phyloP scores from a whole-genome alignment of 140 eudicot genomes.

The Cichorium intybus region DNA sequence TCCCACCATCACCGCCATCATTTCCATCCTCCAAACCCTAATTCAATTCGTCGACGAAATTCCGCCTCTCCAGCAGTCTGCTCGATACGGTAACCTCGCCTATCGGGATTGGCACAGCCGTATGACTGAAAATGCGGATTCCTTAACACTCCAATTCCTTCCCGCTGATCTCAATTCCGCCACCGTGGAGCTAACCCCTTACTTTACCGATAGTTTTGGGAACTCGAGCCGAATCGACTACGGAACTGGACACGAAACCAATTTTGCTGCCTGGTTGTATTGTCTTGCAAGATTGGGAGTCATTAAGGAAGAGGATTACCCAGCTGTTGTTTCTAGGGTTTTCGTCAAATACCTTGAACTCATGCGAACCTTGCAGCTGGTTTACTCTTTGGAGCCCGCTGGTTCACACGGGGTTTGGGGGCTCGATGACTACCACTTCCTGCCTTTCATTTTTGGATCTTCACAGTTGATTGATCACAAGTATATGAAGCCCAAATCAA shows the following conservation, averaged over 20 bases:
- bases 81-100: constrained; percentile 79
- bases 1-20: constrained; percentile 21
- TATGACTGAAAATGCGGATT: constrained; percentile 48
- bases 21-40: constrained; percentile 52
- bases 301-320: constrained; percentile 76
- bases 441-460: constrained; percentile 84
- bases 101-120: constrained; percentile 75
- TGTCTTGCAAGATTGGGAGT: constrained; percentile 72
- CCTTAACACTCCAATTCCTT: constrained; percentile 46
- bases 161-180: constrained; percentile 46
- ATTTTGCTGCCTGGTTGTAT: constrained; percentile 92
- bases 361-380: constrained; percentile 76
- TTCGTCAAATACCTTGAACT: constrained; percentile 76
- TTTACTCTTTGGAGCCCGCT: constrained; percentile 80
- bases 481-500: constrained; percentile 95
- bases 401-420: constrained; percentile 99
- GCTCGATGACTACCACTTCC: constrained; percentile 87
- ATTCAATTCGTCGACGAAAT: constrained; percentile 54
- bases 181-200: constrained; percentile 62
- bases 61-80: constrained; percentile 62
- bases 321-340: constrained; percentile 74
- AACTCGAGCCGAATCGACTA: constrained; percentile 77
- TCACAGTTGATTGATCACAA: constrained; percentile 91
- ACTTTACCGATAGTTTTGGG: constrained; percentile 88
- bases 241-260: constrained; percentile 96